Percentiles rank a stretch among this genome's conserved stretches.
Conservation (phyloP, 192 early-diverging fungal species). For the Coemansia sp. region DNA sequence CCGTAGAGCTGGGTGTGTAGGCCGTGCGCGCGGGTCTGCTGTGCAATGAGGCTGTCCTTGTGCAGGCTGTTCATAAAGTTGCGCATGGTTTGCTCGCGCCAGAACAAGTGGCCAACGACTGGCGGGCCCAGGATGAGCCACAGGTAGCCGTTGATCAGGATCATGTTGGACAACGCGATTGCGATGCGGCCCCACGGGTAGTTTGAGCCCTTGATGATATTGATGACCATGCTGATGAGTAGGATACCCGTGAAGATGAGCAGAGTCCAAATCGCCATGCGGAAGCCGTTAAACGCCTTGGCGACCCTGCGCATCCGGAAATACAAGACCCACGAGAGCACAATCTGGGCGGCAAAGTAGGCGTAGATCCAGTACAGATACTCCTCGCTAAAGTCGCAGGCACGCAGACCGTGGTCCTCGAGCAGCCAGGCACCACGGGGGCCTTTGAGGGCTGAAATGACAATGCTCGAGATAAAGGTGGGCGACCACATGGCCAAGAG, state of each 20-base stretch:
- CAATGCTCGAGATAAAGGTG: slow-evolving; percentile 29
- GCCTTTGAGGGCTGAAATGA: slow-evolving; percentile 25
- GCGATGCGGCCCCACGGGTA: slow-evolving; percentile 38
- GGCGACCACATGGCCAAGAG: slow-evolving; percentile 37
- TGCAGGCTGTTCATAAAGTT: slow-evolving; percentile 48
- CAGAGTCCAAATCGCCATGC: slow-evolving; percentile 45
- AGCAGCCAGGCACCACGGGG: slow-evolving; percentile 44
- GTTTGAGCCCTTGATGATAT: slow-evolving; percentile 48
- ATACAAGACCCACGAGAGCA: slow-evolving; percentile 42
- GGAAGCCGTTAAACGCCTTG: slow-evolving; percentile 46
- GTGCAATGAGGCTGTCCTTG: slow-evolving; percentile 47
- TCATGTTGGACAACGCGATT: slow-evolving; percentile 37
- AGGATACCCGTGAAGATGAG: slow-evolving; percentile 30
- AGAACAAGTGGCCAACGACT: slow-evolving; percentile 43
- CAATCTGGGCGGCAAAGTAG: slow-evolving; percentile 36
- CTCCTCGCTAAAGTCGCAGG: slow-evolving; percentile 41
- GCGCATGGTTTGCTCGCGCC: slow-evolving; percentile 49
- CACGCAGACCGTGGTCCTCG: slow-evolving; percentile 39
- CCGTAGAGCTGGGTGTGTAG: slow-evolving; percentile 32
- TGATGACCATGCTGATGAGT: slow-evolving; percentile 38
- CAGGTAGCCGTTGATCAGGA: slow-evolving; percentile 38
- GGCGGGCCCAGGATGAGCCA: slow-evolving; percentile 47
- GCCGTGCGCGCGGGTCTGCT: slow-evolving; percentile 34
- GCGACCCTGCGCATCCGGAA: slow-evolving; percentile 41
- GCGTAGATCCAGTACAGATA: slow-evolving; percentile 45